These are phyloP conservation scores for Claviceps africana DNA, from an alignment of 2,329 filamentous ascomycete genomes.

Conservation along the genomic window DNA sequence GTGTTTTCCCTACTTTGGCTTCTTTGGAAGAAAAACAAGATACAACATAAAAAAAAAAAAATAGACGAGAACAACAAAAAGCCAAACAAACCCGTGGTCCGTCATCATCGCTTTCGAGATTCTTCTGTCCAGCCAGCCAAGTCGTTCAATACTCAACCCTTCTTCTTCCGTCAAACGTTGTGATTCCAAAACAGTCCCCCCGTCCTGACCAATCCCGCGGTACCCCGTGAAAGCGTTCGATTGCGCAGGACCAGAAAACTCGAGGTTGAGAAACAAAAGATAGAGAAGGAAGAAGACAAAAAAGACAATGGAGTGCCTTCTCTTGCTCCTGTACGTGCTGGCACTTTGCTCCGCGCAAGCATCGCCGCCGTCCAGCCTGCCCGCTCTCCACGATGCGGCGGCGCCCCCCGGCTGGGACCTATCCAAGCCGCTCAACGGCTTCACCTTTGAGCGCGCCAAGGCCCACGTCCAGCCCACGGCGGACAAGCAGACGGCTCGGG, in stretches of 20 bases:
- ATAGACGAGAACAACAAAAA: background rate
- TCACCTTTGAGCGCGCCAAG: constrained; percentile 23
- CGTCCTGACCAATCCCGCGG: background rate
- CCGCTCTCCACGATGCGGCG: background rate
- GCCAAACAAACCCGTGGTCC: background rate
- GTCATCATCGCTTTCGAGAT: background rate
- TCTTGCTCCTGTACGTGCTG: constrained; percentile 3
- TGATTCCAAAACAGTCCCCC: background rate
- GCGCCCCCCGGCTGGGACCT: constrained; percentile 18
- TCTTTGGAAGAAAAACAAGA: background rate
- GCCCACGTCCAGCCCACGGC: constrained; percentile 12
- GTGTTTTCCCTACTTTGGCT: too few relatives aligned
- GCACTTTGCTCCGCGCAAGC: constrained; percentile 3
- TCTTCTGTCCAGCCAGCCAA: background rate
- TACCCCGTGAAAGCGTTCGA: background rate
- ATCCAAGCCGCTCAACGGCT: constrained; percentile 22
- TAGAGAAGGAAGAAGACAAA: too few relatives aligned
- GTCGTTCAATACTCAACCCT: too few relatives aligned
- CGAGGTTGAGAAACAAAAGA: background rate
- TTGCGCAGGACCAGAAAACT: background rate
- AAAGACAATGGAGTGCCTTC: background rate
- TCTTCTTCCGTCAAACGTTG: background rate
- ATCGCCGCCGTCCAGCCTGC: background rate
- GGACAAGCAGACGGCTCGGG: constrained; percentile 16
- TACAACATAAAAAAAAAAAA: too few relatives aligned